phyloP scores from a whole-genome alignment of 2,329 filamentous ascomycete species.

The Botrytis medusae region DNA sequence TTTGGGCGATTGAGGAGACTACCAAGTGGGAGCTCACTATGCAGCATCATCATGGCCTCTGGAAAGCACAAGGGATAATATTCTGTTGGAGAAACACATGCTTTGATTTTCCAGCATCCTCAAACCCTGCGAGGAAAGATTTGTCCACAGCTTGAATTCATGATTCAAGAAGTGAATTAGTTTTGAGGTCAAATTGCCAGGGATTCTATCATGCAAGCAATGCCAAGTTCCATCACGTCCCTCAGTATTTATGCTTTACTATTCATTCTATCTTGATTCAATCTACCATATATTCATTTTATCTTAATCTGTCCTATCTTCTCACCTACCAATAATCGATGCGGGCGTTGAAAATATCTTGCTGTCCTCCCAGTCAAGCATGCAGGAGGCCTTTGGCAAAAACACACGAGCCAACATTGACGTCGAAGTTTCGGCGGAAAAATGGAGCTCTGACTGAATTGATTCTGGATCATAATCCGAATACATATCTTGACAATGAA shows the following conservation, averaged over 20 bases:
- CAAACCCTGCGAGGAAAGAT: too few species aligned
- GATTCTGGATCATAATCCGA: neutral
- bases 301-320: neutral
- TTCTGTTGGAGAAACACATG: neutral
- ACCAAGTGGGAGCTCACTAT: neutral
- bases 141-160: neutral
- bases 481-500: neutral
- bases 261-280: neutral
- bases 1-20: accelerated
- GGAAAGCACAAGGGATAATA: neutral
- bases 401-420: slow-evolving; percentile 10
- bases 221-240: neutral
- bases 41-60: neutral
- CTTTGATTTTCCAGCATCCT: too few species aligned
- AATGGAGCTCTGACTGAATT: too few species aligned
- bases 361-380: slow-evolving; percentile 19
- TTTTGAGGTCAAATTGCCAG: too few species aligned
- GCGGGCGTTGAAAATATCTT: slow-evolving; percentile 6
- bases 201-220: neutral
- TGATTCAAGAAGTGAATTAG: neutral
- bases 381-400: slow-evolving; percentile 14
- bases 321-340: neutral
- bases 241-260: too few species aligned
- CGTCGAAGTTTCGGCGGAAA: slow-evolving; percentile 5
- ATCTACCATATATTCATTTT: neutral